phyloP scores from a whole-genome alignment of 2,329 filamentous ascomycete species.

The Ascocoryne sarcoides region DNA sequence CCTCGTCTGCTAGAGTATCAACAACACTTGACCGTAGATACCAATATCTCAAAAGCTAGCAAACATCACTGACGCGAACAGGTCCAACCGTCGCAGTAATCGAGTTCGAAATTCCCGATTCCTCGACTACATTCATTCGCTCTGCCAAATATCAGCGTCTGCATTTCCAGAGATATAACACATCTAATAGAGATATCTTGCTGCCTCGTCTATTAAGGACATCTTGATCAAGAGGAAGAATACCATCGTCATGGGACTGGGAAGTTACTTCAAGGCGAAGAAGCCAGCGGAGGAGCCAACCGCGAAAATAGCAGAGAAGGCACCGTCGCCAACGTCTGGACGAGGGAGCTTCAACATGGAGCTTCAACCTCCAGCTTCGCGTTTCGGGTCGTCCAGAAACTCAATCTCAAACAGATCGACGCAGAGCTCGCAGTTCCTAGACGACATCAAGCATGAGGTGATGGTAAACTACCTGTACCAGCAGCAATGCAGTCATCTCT shows the following conservation, averaged over 20 bases:
- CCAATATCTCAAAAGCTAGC: no score
- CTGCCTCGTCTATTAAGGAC: slow-evolving; percentile 3
- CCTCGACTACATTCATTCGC: slow-evolving; percentile 22
- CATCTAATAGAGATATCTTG: slow-evolving; percentile 12
- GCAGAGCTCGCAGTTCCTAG: slow-evolving; percentile 48
- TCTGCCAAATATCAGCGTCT: no score
- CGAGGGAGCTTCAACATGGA: slow-evolving; percentile 36
- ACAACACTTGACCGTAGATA: no score
- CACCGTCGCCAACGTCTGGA: slow-evolving; percentile 9
- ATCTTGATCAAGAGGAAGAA: slow-evolving; percentile 12
- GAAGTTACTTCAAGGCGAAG: slow-evolving; percentile 52
- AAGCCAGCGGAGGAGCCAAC: slow-evolving; percentile 29
- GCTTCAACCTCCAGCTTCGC: slow-evolving; percentile 40
- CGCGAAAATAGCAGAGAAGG: slow-evolving; percentile 19
- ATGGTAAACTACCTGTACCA: slow-evolving; percentile 80
- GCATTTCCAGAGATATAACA: not conserved
- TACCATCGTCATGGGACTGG: slow-evolving; percentile 45
- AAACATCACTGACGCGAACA: no score
- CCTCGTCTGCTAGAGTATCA: no score
- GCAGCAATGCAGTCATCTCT: slow-evolving; percentile 65
- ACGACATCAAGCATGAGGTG: slow-evolving; percentile 71
- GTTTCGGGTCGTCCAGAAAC: slow-evolving; percentile 42
- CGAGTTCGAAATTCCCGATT: slow-evolving; percentile 11
- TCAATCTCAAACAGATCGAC: slow-evolving; percentile 40
- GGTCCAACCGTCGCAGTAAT: no score